A percentile compares a stretch with the other conserved stretches of the same genome.
Evolutionary conservation across 1,139 yeast genomes (phyloP).

Genomic region (Saccharomyces pastorianus): DNA sequence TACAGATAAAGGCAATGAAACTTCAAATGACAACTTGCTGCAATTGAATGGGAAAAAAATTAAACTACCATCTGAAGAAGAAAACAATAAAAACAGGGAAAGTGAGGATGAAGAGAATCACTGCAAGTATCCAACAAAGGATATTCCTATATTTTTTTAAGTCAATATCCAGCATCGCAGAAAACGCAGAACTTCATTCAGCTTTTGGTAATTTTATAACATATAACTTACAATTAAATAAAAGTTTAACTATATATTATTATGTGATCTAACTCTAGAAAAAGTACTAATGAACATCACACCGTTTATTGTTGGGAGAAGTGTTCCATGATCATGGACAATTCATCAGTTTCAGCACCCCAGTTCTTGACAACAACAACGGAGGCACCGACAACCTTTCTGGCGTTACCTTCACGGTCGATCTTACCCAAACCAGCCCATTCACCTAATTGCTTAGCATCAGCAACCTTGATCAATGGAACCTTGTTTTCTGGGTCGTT

Average conservation of each 20-base stretch:
- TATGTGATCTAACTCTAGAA: constrained; percentile 1
- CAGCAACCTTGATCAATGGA: constrained; percentile 98
- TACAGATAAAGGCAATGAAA: not conserved
- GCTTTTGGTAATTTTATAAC: not conserved
- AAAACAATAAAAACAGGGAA: not conserved
- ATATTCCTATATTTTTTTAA: constrained; percentile 29
- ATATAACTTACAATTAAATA: not conserved
- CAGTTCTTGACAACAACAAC: constrained; percentile 99
- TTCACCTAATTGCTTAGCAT: constrained; percentile 99
- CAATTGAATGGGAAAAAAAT: not conserved
- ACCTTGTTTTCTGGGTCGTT: constrained; percentile 95
- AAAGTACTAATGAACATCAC: constrained; percentile 2
- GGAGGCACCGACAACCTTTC: constrained; percentile 99
- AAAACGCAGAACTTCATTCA: not conserved
- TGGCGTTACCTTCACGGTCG: constrained; percentile 99
- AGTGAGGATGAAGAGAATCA: constrained; percentile 7
- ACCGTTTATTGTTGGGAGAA: constrained; percentile 65
- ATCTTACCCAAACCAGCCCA: constrained; percentile 99
- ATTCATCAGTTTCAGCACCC: constrained; percentile 99
- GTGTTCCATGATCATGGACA: constrained; percentile 93
- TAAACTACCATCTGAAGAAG: not conserved
- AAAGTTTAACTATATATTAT: not conserved
- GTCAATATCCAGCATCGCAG: not conserved
- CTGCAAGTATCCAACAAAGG: constrained; percentile 17
- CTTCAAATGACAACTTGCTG: not conserved